Conservation (phyloP, 495 filamentous ascomycete genomes). For the Neurospora terricola region DNA sequence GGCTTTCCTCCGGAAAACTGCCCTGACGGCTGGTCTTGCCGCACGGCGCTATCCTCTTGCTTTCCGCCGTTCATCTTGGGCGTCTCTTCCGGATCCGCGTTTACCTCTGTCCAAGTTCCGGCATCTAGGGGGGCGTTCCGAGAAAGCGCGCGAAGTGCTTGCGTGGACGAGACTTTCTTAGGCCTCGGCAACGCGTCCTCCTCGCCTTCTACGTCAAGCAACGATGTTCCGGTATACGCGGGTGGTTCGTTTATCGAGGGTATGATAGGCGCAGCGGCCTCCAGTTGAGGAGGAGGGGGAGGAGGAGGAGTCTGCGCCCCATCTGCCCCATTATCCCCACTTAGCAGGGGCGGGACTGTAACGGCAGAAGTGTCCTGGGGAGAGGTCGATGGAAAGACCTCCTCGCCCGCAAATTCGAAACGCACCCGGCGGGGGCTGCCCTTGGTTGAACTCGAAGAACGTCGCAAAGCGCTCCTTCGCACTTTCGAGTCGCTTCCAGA, state of each 20-base stretch:
- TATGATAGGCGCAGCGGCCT: conserved; percentile 13
- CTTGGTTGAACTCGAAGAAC: conserved; percentile 35
- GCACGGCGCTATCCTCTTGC: not conserved
- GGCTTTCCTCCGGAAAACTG: not conserved
- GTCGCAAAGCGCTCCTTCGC: conserved; percentile 40
- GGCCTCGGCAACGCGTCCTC: conserved; percentile 31
- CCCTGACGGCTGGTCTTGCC: not conserved
- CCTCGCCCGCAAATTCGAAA: conserved; percentile 41
- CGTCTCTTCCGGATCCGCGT: conserved; percentile 24
- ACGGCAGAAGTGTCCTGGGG: conserved; percentile 18
- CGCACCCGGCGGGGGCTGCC: conserved; percentile 44
- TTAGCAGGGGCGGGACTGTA: not conserved
- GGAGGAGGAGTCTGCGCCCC: conserved; percentile 6
- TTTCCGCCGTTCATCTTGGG: conserved; percentile 17
- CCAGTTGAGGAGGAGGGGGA: conserved; percentile 2
- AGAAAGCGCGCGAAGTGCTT: conserved; percentile 32
- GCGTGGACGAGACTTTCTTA: conserved; percentile 37
- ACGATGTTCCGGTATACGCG: conserved; percentile 12
- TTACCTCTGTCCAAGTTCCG: conserved; percentile 34
- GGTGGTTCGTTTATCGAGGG: conserved; percentile 14
- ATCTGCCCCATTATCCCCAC: conserved; percentile 2
- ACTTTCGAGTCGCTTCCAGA: conserved; percentile 24
- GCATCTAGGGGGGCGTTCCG: conserved; percentile 31
- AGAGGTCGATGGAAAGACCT: conserved; percentile 42
- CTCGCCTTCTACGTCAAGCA: conserved; percentile 26